phyloP scores from a whole-genome alignment of 768 basidiomycete species.

The Calocera viscosa region DNA sequence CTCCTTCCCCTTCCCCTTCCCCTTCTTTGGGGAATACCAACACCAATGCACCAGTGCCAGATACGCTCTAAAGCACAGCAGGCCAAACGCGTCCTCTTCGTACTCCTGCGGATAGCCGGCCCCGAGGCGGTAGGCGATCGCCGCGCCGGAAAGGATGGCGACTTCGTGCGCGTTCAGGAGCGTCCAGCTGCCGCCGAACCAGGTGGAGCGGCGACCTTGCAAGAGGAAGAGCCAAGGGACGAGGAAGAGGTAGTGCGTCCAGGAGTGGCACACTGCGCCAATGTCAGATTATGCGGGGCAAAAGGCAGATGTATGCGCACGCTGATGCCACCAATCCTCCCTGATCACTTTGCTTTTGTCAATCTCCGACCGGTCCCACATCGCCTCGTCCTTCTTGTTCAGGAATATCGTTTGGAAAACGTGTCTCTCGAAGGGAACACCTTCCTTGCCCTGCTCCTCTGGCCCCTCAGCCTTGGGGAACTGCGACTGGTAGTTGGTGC shows the following conservation, averaged over 20 bases:
- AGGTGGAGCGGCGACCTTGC: not conserved
- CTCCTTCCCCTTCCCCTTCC: not conserved
- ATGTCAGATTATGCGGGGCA: not conserved
- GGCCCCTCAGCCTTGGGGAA: conserved; percentile 26
- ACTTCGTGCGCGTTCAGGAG: conserved; percentile 12
- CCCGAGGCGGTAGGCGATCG: conserved; percentile 8
- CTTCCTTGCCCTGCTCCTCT: conserved; percentile 14
- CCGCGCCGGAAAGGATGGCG: conserved; percentile 7
- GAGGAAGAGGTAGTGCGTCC: not conserved
- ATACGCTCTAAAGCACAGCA: not conserved
- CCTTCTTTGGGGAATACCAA: not conserved
- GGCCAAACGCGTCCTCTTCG: conserved; percentile 5
- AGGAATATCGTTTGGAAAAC: conserved; percentile 44
- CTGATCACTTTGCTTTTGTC: conserved; percentile 29
- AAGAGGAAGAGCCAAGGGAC: not conserved
- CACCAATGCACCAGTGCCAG: not conserved
- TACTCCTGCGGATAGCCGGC: conserved; percentile 11
- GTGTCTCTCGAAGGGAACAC: conserved; percentile 31
- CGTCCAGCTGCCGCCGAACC: conserved; percentile 11
- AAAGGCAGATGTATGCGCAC: not conserved
- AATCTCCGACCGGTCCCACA: conserved; percentile 37
- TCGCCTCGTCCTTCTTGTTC: conserved; percentile 30
- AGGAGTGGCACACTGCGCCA: not conserved
- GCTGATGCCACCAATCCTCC: conserved; percentile 45
- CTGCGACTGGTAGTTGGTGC: conserved; percentile 39